Evolutionary conservation across 768 basidiomycete genomes (phyloP).

Genomic region (Auricularia cornea): DNA sequence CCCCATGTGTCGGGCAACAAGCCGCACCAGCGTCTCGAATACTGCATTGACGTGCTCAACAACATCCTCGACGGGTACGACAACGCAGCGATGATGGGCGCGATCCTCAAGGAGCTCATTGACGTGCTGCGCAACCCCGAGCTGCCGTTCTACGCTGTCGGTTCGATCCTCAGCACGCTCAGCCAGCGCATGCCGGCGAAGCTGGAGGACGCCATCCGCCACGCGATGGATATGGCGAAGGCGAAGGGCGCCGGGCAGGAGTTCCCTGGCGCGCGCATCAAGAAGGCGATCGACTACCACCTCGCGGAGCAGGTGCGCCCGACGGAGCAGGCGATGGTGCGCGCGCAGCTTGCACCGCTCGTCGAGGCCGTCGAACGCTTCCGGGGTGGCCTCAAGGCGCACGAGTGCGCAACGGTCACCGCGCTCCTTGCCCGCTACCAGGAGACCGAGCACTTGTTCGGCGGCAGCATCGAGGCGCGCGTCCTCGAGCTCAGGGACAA

Average conservation of each 20-base stretch:
- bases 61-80: constrained; percentile 97
- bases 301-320: constrained; percentile 71
- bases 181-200: constrained; percentile 90
- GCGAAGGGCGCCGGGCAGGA: constrained; percentile 60
- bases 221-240: constrained; percentile 67
- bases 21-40: constrained; percentile 75
- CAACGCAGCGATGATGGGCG: constrained; percentile 84
- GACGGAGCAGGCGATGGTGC: constrained; percentile 75
- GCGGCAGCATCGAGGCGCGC: constrained; percentile 88
- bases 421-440: constrained; percentile 70
- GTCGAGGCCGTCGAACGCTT: constrained; percentile 74
- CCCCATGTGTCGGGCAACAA: constrained; percentile 84
- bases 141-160: constrained; percentile 81
- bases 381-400: constrained; percentile 71
- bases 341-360: constrained; percentile 58
- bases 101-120: constrained; percentile 81
- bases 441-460: constrained; percentile 85
- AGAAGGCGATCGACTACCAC: constrained; percentile 80
- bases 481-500: constrained; percentile 86
- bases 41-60: constrained; percentile 65
- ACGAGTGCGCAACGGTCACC: constrained; percentile 75
- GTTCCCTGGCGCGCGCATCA: constrained; percentile 83
- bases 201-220: constrained; percentile 79
- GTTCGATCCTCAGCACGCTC: constrained; percentile 74
- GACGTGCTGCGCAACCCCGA: constrained; percentile 74